Percentiles rank a stretch among this genome's conserved stretches.
phyloP scores from a whole-genome alignment of 345 rosid genomes.

The Anacardium occidentale region DNA sequence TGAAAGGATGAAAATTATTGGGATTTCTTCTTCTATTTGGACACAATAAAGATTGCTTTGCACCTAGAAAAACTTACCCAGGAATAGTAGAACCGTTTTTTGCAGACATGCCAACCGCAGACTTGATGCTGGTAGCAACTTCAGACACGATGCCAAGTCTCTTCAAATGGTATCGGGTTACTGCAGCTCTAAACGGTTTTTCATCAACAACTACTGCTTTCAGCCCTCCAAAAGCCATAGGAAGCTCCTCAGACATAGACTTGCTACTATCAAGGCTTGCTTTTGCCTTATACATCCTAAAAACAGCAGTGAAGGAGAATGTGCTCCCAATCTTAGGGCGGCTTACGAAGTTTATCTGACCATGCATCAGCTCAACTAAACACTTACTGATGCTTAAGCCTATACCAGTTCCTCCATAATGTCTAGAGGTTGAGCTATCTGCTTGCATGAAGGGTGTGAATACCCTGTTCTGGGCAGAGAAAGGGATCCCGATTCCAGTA shows the following conservation, averaged over 20 bases:
- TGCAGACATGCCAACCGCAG: constrained; percentile 33
- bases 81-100: constrained; percentile 50
- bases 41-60: neutral
- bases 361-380: constrained; percentile 90
- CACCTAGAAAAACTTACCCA: constrained; percentile 43
- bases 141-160: constrained; percentile 91
- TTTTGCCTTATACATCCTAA: constrained; percentile 50
- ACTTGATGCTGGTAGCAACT: constrained; percentile 49
- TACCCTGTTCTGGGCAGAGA: constrained; percentile 76
- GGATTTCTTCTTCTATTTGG: neutral
- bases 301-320: constrained; percentile 69
- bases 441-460: constrained; percentile 98
- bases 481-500: constrained; percentile 93
- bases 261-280: constrained; percentile 39
- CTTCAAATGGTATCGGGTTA: constrained; percentile 81
- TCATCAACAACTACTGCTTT: constrained; percentile 81
- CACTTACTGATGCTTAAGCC: constrained; percentile 97
- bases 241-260: constrained; percentile 61
- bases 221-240: constrained; percentile 68
- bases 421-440: constrained; percentile 92
- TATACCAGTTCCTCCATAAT: constrained; percentile 93
- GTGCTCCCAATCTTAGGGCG: constrained; percentile 83
- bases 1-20: neutral
- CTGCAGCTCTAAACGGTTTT: constrained; percentile 89
- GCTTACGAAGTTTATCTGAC: constrained; percentile 80